Evolutionary conservation across 2,329 filamentous ascomycete genomes (phyloP).

Genomic region (Anisogramma anomala): DNA sequence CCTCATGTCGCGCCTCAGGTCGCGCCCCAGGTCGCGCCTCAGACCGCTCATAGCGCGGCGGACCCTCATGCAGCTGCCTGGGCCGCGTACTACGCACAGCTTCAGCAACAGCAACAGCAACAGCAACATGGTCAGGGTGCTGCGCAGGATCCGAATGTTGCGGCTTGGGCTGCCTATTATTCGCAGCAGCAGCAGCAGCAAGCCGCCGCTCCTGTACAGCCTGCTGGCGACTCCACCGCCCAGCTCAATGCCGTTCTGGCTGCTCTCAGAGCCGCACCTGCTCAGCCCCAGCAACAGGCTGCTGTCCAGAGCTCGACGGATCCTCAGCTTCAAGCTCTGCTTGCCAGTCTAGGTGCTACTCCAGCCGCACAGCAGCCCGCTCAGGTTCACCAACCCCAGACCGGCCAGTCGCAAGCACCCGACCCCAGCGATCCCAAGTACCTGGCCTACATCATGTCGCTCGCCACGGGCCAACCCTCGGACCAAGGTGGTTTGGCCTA

Average conservation of each 20-base stretch:
- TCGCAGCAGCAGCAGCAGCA: conserved; percentile 19
- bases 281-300: conserved; percentile 19
- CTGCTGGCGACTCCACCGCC: conserved; percentile 17
- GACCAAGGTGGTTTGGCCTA: conserved; percentile 1
- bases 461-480: conserved; percentile 11
- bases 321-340: conserved; percentile 32
- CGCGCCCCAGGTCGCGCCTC: conserved; percentile 4
- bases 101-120: conserved; percentile 16
- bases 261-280: conserved; percentile 14
- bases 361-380: conserved; percentile 6
- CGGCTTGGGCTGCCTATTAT: conserved; percentile 14
- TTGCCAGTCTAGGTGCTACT: conserved; percentile 26
- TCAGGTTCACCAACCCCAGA: conserved; percentile 14
- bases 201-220: conserved; percentile 11
- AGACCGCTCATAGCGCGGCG: conserved; percentile 16
- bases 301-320: conserved; percentile 17
- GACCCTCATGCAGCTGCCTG: conserved; percentile 24
- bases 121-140: conserved; percentile 15
- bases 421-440: conserved; percentile 30
- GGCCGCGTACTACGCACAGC: conserved; percentile 31
- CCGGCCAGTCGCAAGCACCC: conserved; percentile 15
- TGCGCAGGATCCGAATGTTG: conserved; percentile 13
- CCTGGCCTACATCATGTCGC: conserved; percentile 17
- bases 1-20: no score
- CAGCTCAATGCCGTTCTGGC: conserved; percentile 20